Conservation (phyloP, 371 early-diverging fungal species). For the Blastocladiella emersonii region DNA sequence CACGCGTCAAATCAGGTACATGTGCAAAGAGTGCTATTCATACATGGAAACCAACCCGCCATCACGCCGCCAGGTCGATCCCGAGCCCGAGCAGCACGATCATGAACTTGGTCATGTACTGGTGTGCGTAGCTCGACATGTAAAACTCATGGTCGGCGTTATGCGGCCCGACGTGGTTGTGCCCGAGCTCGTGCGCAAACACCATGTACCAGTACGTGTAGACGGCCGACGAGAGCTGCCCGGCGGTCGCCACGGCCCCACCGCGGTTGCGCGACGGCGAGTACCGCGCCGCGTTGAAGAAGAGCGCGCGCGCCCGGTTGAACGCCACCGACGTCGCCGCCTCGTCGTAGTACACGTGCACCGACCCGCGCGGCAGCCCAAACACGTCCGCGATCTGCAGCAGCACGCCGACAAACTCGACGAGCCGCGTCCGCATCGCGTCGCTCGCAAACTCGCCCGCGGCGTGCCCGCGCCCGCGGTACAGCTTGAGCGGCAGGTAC, state of each 20-base stretch:
- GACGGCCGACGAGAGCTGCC: not conserved
- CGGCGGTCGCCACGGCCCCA: not conserved
- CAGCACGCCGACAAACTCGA: constrained; percentile 39
- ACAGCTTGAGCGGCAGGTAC: constrained; percentile 18
- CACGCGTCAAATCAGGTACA: no score
- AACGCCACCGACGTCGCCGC: constrained; percentile 63
- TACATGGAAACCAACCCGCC: no score
- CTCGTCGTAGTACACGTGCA: constrained; percentile 65
- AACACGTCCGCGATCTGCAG: constrained; percentile 47
- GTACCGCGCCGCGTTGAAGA: constrained; percentile 44
- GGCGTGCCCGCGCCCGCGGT: not conserved
- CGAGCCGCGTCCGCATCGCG: not conserved
- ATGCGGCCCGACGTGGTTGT: constrained; percentile 41
- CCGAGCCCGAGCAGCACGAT: not conserved
- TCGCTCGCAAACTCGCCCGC: not conserved
- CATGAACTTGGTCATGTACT: constrained; percentile 30
- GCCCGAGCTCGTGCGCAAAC: constrained; percentile 62
- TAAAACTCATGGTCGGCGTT: constrained; percentile 39
- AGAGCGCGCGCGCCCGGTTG: constrained; percentile 58
- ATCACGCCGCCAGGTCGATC: not conserved
- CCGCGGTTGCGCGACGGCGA: no score
- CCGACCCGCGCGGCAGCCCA: constrained; percentile 28
- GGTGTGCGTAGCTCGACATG: constrained; percentile 59
- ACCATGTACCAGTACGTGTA: constrained; percentile 9
- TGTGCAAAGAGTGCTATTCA: no score